phyloP scores from a whole-genome alignment of 2,329 filamentous ascomycete genomes.

The Ambrosiella cleistominuta region DNA sequence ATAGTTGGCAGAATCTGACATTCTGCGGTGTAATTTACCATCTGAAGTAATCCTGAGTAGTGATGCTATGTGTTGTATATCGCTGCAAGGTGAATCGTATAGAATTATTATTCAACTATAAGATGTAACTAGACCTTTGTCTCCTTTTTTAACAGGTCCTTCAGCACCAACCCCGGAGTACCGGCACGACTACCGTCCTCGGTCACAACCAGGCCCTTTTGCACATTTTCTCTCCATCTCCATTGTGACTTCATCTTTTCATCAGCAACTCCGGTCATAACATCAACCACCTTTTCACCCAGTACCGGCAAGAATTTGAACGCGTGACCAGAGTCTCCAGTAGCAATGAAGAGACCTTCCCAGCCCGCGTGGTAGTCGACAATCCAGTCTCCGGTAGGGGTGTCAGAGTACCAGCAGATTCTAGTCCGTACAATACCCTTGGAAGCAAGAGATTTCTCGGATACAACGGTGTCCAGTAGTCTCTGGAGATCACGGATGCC shows the following conservation, averaged over 20 bases:
- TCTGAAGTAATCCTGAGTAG: no score
- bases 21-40: no score
- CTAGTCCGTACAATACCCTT: slow-evolving; percentile 44
- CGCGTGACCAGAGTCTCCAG: slow-evolving; percentile 45
- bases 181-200: slow-evolving; percentile 30
- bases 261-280: slow-evolving; percentile 29
- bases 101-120: neutral
- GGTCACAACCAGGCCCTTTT: slow-evolving; percentile 16
- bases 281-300: slow-evolving; percentile 42
- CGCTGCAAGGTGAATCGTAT: no score
- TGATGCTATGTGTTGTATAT: no score
- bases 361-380: slow-evolving; percentile 50
- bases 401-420: slow-evolving; percentile 64
- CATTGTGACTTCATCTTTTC: slow-evolving; percentile 38
- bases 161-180: slow-evolving; percentile 22
- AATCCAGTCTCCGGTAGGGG: slow-evolving; percentile 52
- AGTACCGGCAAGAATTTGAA: slow-evolving; percentile 55
- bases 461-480: slow-evolving; percentile 41
- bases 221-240: slow-evolving; percentile 38
- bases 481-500: slow-evolving; percentile 43
- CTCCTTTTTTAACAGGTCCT: slow-evolving; percentile 19
- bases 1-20: no score
- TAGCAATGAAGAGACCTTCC: slow-evolving; percentile 40
- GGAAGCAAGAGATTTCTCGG: slow-evolving; percentile 30
- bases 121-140: neutral